Base-by-base conservation (phyloP, 2,329 filamentous ascomycete species). In the Tolypocladium capitatum region DNA sequence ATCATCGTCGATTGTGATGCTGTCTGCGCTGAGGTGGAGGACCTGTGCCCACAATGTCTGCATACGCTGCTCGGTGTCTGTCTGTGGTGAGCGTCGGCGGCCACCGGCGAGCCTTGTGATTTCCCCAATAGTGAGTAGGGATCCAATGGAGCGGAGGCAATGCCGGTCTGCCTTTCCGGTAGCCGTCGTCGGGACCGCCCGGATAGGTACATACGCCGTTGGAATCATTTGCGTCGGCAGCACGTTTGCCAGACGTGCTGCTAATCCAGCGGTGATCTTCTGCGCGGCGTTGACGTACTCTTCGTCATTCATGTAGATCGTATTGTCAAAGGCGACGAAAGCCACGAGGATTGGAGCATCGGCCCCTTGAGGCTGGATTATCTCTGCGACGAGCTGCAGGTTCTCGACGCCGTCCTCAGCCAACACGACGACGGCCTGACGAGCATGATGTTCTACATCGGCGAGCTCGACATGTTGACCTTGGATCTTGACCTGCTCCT, bases 401-500 rank as follows among this genome's bases (percentile, higher is more conserved):
- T 27, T 27, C 10, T 46, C 43, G 10, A 42, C 18, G 7, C n/a
- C 36, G 20, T 28, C 45, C 2, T 28, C 32, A 8, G 7, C 20
- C 14, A 45, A 16, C 13, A 44, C 43, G 3, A 44, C 43, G 3
- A 49, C 44, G 3, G 48, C 47, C 14, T 38, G 40, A 24, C 46
- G 43, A 27, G 50, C 31, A 11, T 51, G 43, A 20, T 46, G 49
- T 45, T 58, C 56, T 9, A 58, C 46, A 7, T 55, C 55, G 2
- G 43, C 50, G 1, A 73, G 63, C 57, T 73, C 78, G 48, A 75
- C 61, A 44, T 74, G 59, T 48, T 70, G 76, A 34, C 79, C 79
- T 27, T 68, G 65, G 14, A 80, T 58, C 55, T 78, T 79, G 46
- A 78, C 67, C 55, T 78, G 75, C 1, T 66, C 65, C 53, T 73